A percentile compares a stretch with the other conserved stretches of the same genome.
phyloP scores from a whole-genome alignment of 176 grass and related monocot species.

The Themeda triandra region DNA sequence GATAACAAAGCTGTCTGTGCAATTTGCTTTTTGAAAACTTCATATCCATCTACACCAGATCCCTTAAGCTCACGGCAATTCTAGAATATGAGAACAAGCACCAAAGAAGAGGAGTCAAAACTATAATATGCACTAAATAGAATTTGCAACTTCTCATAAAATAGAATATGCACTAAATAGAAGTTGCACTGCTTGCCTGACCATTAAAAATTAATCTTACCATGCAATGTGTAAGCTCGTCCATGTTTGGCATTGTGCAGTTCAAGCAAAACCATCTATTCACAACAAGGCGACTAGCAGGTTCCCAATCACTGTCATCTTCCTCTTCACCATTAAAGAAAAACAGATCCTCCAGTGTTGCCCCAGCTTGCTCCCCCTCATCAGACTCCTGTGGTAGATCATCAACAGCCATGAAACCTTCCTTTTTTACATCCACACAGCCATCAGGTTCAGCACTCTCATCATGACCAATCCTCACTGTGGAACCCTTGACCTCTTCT shows the following conservation, averaged over 20 bases:
- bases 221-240: slow-evolving; percentile 43
- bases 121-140: slow-evolving; percentile 25
- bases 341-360: slow-evolving; percentile 69
- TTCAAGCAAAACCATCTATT: slow-evolving; percentile 82
- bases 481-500: slow-evolving; percentile 17
- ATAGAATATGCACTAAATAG: slow-evolving; percentile 21
- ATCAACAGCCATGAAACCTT: slow-evolving; percentile 30
- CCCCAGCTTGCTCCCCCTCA: slow-evolving; percentile 38
- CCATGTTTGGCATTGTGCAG: slow-evolving; percentile 67
- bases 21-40: slow-evolving; percentile 56
- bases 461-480: slow-evolving; percentile 28
- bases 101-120: slow-evolving; percentile 23
- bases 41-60: slow-evolving; percentile 61
- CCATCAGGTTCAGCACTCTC: slow-evolving; percentile 30
- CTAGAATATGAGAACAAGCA: slow-evolving; percentile 38
- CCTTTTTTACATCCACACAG: slow-evolving; percentile 31
- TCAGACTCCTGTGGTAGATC: slow-evolving; percentile 37
- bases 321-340: slow-evolving; percentile 75
- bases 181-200: not conserved
- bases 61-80: slow-evolving; percentile 63
- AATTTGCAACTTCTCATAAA: not conserved
- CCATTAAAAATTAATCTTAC: slow-evolving; percentile 35
- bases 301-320: slow-evolving; percentile 86
- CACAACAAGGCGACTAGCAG: slow-evolving; percentile 42
- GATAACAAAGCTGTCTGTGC: slow-evolving; percentile 42